These are phyloP conservation scores for Vicia faba DNA, from an alignment of 306 rosid species.

Conservation along the genomic window DNA sequence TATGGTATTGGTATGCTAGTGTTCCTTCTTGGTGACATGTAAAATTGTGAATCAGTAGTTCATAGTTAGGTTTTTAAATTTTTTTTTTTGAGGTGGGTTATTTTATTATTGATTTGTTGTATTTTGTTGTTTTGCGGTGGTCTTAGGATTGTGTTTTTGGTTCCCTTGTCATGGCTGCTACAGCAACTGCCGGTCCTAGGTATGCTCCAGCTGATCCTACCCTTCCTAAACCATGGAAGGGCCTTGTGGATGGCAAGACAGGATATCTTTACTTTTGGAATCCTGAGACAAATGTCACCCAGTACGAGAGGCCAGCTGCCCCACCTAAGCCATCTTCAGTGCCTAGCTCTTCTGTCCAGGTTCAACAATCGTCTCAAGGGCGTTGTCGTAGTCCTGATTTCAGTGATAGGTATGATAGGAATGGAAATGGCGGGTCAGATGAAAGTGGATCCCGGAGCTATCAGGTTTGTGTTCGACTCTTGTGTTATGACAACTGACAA, in stretches of 20 bases:
- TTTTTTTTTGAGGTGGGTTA: neutral
- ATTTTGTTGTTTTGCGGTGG: constrained; percentile 10
- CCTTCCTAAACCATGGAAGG: constrained; percentile 95
- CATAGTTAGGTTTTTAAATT: neutral
- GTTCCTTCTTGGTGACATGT: neutral
- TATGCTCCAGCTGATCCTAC: constrained; percentile 96
- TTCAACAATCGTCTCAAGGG: constrained; percentile 70
- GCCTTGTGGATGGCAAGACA: constrained; percentile 97
- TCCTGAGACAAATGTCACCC: constrained; percentile 96
- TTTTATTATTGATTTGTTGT: neutral
- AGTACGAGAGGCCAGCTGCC: constrained; percentile 81
- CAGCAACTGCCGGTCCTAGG: constrained; percentile 88
- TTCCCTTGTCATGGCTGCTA: constrained; percentile 75
- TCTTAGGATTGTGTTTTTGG: constrained; percentile 41
- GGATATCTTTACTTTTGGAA: constrained; percentile 99
- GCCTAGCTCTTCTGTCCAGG: constrained; percentile 81
- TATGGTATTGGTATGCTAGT: neutral
- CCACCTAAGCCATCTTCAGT: constrained; percentile 50
- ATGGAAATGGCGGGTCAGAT: constrained; percentile 52
- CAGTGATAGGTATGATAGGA: constrained; percentile 66
- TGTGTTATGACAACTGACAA: neutral
- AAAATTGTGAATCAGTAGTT: neutral
- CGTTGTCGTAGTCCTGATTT: constrained; percentile 54
- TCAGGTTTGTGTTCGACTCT: constrained; percentile 50
- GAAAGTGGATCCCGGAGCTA: constrained; percentile 59